These are phyloP conservation scores for Carex kokanica DNA, from an alignment of 176 grass and related monocot species.

Conservation along the genomic window DNA sequence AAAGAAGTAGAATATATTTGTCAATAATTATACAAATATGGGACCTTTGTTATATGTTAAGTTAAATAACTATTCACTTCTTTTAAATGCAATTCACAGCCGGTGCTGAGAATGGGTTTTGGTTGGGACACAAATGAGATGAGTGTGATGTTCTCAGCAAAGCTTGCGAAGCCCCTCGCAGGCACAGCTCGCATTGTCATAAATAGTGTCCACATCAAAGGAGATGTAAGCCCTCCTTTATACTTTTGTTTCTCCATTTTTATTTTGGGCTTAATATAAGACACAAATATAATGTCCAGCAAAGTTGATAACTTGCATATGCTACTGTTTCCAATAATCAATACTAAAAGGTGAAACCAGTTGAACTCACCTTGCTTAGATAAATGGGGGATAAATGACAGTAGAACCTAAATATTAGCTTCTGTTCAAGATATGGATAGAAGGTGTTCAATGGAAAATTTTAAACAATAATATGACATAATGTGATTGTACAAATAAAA, in stretches of 20 bases:
- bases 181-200: constrained; percentile 82
- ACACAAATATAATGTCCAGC: neutral
- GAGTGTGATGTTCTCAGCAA: constrained; percentile 85
- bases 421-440: neutral
- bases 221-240: constrained; percentile 58
- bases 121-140: constrained; percentile 90
- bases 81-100: constrained; percentile 35
- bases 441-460: neutral
- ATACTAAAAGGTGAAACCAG: neutral
- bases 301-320: neutral
- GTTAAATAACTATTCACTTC: neutral
- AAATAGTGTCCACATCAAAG: constrained; percentile 90
- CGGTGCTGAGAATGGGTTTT: constrained; percentile 83
- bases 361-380: neutral
- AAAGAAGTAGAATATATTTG: neutral
- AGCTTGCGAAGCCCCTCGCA: constrained; percentile 65
- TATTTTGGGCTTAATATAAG: neutral
- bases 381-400: neutral
- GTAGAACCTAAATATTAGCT: neutral
- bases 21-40: neutral
- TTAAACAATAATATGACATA: neutral
- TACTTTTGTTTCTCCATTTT: constrained; percentile 25
- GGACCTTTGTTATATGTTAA: neutral
- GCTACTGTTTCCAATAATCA: neutral
- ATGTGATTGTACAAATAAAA: neutral